Evolutionary conservation across 768 basidiomycete genomes (phyloP).

Genomic region (Pleurotus salmoneostramineus): DNA sequence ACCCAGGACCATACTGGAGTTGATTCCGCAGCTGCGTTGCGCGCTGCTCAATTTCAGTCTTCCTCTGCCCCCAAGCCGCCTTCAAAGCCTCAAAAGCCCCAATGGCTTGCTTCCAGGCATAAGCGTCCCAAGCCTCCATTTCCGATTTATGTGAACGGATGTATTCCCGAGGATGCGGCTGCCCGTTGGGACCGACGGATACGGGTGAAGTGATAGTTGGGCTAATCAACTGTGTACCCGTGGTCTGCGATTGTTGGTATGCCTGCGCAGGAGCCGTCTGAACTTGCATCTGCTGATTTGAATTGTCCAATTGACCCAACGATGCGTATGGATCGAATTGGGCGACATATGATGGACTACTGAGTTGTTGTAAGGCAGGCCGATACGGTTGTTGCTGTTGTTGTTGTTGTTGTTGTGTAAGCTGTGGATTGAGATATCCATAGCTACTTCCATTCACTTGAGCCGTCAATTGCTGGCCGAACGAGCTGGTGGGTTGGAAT

Average conservation of each 20-base stretch:
- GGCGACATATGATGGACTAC: conserved; percentile 40
- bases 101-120: conserved; percentile 70
- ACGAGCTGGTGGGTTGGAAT: conserved; percentile 51
- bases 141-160: conserved; percentile 63
- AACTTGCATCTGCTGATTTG: conserved; percentile 13
- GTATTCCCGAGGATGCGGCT: conserved; percentile 65
- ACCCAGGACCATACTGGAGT: conserved; percentile 39
- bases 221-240: conserved; percentile 15
- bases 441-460: conserved; percentile 11
- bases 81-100: conserved; percentile 61
- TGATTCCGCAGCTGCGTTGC: conserved; percentile 42
- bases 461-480: conserved; percentile 48
- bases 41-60: conserved; percentile 47
- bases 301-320: conserved; percentile 36
- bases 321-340: conserved; percentile 53
- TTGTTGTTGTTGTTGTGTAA: conserved; percentile 18
- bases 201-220: conserved; percentile 18
- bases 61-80: conserved; percentile 59
- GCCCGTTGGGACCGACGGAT: conserved; percentile 27
- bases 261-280: conserved; percentile 16
- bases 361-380: conserved; percentile 45
- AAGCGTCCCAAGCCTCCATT: conserved; percentile 68
- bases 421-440: conserved; percentile 1
- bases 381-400: conserved; percentile 28
- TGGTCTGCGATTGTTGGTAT: conserved; percentile 15